Evolutionary conservation across 2,329 filamentous ascomycete genomes (phyloP), one percentile per base, ranked within the genome.

Genomic region (Pseudogymnoascus sp.): DNA sequence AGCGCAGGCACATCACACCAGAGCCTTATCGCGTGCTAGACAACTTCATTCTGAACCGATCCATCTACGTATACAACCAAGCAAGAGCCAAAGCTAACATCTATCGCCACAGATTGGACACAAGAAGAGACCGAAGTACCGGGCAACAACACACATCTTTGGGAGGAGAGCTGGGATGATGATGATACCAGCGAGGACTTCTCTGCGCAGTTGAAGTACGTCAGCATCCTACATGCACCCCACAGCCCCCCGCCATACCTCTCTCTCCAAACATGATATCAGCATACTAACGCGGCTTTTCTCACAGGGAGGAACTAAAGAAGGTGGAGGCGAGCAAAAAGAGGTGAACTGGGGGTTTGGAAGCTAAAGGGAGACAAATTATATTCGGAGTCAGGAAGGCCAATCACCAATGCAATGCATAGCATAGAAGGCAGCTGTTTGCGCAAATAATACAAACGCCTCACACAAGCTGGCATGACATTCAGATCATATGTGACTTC

Each of bases 121-220:
- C 87, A 92, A 74, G 91, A 96, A 72, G 92, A 96, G 72, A 90
- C 90, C 64, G 91, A 97, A 73, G 88, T 87, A 61, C 89, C 88
- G 81, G 85, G 81, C 64, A 85, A 79, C 68, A 87, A 86, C 71
- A 84, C 86, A 74, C 92, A 97, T 78, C 80, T 99, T 60, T 99
- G 94, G 94, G 94, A 99, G 77, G 94, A 99, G 81, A 97, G 92
- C 81, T 99, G 94, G 94, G 94, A 99, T 73, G 94, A 99, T 72
- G 93, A 97, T 74, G 94, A 97, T 77, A 94, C 91, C 67, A 94
- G 84, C 70, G 94, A 99, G 73, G 94, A 99, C 72, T 99, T 99
- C 75, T 94, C 92, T 11, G 85, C 89, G 71, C 93, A 97, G 79
- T 78, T 99, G 72, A 95, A 91, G 93, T 96, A 76, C 67, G 88